phyloP scores from a whole-genome alignment of 2,329 filamentous ascomycete genomes.

The Colletotrichum incanum region DNA sequence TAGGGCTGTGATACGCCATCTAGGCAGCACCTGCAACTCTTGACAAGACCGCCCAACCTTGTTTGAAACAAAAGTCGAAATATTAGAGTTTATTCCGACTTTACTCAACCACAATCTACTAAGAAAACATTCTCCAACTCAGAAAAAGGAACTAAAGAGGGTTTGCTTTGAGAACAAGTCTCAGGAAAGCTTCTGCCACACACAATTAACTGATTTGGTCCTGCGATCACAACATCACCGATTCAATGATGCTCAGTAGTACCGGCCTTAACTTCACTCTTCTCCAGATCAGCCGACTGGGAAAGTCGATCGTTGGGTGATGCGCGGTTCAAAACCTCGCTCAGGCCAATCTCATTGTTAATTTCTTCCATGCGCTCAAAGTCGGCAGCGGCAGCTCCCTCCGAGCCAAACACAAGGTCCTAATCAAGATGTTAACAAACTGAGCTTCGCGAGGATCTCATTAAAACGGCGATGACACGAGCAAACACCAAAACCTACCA shows the following conservation, averaged over 20 bases:
- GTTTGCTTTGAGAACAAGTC: not conserved
- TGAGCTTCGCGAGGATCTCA: no score
- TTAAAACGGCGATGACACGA: no score
- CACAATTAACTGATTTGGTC: not conserved
- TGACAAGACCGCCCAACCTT: constrained; percentile 5
- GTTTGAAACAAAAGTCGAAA: not conserved
- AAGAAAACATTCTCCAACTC: not conserved
- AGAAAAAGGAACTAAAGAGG: not conserved
- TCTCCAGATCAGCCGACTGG: constrained; percentile 22
- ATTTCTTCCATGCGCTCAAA: constrained; percentile 82
- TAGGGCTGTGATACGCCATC: not conserved
- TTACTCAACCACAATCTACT: not conserved
- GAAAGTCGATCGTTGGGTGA: not conserved
- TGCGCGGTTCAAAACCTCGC: constrained; percentile 44
- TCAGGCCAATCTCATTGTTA: constrained; percentile 78
- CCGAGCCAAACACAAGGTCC: constrained; percentile 78
- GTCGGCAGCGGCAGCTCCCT: constrained; percentile 77
- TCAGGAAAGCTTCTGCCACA: not conserved
- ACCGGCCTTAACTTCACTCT: constrained; percentile 8
- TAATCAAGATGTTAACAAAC: constrained; percentile 43
- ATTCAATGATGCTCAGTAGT: not conserved
- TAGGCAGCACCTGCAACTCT: constrained; percentile 8
- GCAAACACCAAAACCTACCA: constrained; percentile 57
- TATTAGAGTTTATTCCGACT: not conserved
- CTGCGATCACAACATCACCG: not conserved